phyloP scores from a whole-genome alignment of 352 stramenopile genomes.

The Globisporangium canariense region DNA sequence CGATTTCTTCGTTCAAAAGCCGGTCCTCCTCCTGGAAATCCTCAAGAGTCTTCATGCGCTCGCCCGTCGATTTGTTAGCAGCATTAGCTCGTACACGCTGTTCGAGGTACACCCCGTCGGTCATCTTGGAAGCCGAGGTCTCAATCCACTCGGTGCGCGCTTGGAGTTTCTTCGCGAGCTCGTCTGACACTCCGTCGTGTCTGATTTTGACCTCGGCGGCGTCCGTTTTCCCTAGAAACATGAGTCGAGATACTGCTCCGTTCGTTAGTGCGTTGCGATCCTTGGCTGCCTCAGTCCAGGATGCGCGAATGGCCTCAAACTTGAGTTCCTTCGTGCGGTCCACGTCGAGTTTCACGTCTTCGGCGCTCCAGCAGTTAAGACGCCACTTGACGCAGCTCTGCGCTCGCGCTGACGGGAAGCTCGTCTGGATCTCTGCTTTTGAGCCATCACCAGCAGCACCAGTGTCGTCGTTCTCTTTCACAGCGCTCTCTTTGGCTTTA shows the following conservation, averaged over 20 bases:
- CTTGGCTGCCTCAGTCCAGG: conserved; percentile 49
- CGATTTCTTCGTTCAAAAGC: conserved; percentile 30
- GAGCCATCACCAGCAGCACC: not conserved
- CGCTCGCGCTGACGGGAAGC: conserved; percentile 3
- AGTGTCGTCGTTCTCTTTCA: conserved; percentile 11
- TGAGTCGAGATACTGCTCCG: conserved; percentile 41
- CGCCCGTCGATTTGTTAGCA: not conserved
- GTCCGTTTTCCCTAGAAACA: conserved; percentile 45
- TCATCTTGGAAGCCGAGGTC: conserved; percentile 18
- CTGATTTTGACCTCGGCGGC: conserved; percentile 36
- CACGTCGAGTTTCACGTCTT: conserved; percentile 59
- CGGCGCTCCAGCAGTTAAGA: conserved; percentile 55
- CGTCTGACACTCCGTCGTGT: conserved; percentile 39
- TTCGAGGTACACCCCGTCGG: conserved; percentile 8
- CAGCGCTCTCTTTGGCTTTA: not conserved
- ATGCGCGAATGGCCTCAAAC: conserved; percentile 44
- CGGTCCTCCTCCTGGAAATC: conserved; percentile 31
- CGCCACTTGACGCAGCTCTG: conserved; percentile 29
- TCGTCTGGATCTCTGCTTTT: not conserved
- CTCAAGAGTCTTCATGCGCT: conserved; percentile 19
- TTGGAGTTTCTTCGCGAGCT: conserved; percentile 38
- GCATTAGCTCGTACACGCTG: not conserved
- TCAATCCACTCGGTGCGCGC: conserved; percentile 41
- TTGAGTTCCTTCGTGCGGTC: conserved; percentile 51
- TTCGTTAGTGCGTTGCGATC: conserved; percentile 44